A percentile compares a stretch with the other conserved stretches of the same genome.
phyloP scores from a whole-genome alignment of 306 rosid species.

The Cucumis hystrix region DNA sequence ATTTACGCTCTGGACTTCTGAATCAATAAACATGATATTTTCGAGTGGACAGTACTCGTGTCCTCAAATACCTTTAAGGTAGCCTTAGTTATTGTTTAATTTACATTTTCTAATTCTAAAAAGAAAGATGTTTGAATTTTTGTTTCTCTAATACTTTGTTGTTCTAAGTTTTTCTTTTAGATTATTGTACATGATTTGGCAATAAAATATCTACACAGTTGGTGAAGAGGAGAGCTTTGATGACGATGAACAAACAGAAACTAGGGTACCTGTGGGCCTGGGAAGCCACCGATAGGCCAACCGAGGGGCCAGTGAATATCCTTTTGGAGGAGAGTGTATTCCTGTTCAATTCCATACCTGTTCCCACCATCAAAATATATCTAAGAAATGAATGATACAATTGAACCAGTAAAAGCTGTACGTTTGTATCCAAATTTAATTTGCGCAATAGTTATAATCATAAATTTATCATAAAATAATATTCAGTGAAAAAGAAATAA shows the following conservation, averaged over 20 bases:
- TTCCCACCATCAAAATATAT: neutral
- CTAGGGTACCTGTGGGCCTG: constrained; percentile 34
- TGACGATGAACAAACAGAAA: neutral
- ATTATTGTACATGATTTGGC: neutral
- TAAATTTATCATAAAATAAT: too few relatives aligned
- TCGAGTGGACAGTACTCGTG: neutral
- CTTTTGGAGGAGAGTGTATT: constrained; percentile 47
- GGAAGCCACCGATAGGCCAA: constrained; percentile 45
- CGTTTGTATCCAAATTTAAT: neutral
- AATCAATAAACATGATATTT: neutral
- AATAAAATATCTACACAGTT: neutral
- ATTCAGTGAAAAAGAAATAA: neutral
- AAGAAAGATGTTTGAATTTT: neutral
- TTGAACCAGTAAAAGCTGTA: neutral
- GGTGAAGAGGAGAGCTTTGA: neutral
- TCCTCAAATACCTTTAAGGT: neutral
- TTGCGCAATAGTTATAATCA: neutral
- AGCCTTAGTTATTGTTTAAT: too few relatives aligned
- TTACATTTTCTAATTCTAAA: neutral
- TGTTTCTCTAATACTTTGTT: neutral
- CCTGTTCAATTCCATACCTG: constrained; percentile 53
- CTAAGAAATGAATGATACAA: neutral
- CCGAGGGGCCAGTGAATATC: constrained; percentile 30
- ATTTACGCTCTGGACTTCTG: neutral
- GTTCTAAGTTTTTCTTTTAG: neutral